Conservation (phyloP, 768 basidiomycete genomes). For the Amanita rimosa region DNA sequence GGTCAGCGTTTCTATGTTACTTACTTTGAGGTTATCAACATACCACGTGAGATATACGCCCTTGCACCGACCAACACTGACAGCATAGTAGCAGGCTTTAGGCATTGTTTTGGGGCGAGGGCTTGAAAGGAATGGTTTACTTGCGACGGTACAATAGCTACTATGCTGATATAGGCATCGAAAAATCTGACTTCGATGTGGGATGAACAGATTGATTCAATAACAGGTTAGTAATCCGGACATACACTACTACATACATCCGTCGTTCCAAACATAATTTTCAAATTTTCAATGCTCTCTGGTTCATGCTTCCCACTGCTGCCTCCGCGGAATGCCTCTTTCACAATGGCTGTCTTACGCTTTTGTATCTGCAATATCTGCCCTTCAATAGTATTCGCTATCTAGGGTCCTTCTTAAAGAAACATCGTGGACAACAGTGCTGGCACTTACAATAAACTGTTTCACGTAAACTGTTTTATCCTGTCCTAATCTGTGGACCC, state of each 20-base stretch:
- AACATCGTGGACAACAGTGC: background rate
- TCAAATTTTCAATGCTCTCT: conserved; percentile 73
- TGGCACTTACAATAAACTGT: conserved; percentile 63
- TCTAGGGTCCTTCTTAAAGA: conserved; percentile 23
- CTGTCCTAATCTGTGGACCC: conserved; percentile 80
- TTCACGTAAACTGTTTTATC: conserved; percentile 75
- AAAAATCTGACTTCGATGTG: background rate
- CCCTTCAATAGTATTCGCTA: conserved; percentile 67
- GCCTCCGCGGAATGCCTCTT: conserved; percentile 69
- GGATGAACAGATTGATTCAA: background rate
- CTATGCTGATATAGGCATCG: background rate
- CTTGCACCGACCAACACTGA: conserved; percentile 45
- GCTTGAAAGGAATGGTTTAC: background rate
- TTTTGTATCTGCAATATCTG: conserved; percentile 76
- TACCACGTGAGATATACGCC: conserved; percentile 72
- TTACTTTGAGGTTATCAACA: conserved; percentile 8
- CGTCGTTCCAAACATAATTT: conserved; percentile 53
- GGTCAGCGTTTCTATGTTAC: background rate
- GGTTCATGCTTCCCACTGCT: conserved; percentile 37
- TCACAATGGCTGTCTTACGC: conserved; percentile 78
- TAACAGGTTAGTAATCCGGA: background rate
- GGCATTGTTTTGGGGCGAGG: conserved; percentile 1
- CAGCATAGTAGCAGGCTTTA: conserved; percentile 60
- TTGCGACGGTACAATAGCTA: background rate
- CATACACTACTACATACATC: background rate